Percentiles rank a stretch among this genome's conserved stretches.
Evolutionary conservation across 2,329 filamentous ascomycete species (phyloP).

Genomic region (Scorias spongiosa): DNA sequence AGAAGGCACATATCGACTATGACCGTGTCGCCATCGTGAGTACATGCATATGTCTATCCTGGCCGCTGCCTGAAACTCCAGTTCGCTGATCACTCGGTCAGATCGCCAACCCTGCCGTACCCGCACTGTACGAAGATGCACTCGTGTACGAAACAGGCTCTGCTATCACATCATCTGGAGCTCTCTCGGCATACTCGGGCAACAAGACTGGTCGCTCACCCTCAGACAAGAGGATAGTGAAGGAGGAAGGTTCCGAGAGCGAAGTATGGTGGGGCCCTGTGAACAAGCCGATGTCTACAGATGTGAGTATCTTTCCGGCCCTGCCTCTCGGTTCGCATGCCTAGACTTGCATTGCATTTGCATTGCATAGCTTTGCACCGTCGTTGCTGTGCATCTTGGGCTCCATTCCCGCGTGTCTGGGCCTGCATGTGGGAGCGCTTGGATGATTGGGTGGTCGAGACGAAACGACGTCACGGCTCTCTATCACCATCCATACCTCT

Average conservation of each 20-base stretch:
- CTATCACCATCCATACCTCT: too few relatives aligned
- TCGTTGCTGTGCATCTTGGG: background rate
- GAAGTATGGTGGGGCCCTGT: slow-evolving; percentile 98
- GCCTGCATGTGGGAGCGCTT: background rate
- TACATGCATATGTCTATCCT: slow-evolving; percentile 4
- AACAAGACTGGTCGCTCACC: slow-evolving; percentile 96
- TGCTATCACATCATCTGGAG: slow-evolving; percentile 89
- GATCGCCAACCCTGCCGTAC: slow-evolving; percentile 84
- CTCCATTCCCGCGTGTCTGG: slow-evolving; percentile 2
- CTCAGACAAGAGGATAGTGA: slow-evolving; percentile 91
- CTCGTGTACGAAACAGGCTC: slow-evolving; percentile 95
- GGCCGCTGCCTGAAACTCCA: background rate
- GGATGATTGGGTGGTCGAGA: too few relatives aligned
- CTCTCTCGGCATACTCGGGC: slow-evolving; percentile 92
- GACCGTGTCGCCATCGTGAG: slow-evolving; percentile 93
- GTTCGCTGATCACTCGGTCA: slow-evolving; percentile 14
- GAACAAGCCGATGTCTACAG: slow-evolving; percentile 95
- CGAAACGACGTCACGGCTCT: too few relatives aligned
- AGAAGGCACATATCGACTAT: slow-evolving; percentile 97
- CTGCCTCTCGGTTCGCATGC: background rate
- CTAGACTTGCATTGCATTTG: background rate
- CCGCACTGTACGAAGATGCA: slow-evolving; percentile 96
- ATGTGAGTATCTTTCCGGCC: slow-evolving; percentile 48
- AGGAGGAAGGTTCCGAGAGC: slow-evolving; percentile 76
- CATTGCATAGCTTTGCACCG: background rate